Conservation (phyloP, 2,329 filamentous ascomycete genomes). For the Amphichorda felina region DNA sequence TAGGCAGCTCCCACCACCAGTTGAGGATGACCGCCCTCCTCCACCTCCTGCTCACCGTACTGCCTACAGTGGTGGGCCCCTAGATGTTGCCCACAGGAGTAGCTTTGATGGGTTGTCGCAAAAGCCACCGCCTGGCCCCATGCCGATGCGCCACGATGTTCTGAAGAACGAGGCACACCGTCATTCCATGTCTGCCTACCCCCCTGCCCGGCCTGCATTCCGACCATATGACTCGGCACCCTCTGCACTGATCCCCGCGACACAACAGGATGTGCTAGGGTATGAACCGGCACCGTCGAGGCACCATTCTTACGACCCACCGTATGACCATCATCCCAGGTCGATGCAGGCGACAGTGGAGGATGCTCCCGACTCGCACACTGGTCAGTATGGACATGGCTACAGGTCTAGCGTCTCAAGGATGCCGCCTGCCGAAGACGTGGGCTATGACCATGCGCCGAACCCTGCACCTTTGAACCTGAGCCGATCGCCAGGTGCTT, state of each 20-base stretch:
- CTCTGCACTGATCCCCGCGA: constrained; percentile 15
- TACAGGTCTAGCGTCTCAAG: constrained; percentile 9
- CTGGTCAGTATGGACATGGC: constrained; percentile 12
- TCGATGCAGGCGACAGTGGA: constrained; percentile 53
- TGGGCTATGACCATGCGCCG: constrained; percentile 22
- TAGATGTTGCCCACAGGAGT: constrained; percentile 27
- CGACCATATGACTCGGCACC: constrained; percentile 37
- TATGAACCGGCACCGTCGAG: constrained; percentile 26
- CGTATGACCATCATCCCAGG: constrained; percentile 31
- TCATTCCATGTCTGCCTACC: constrained; percentile 35
- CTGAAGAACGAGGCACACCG: constrained; percentile 45
- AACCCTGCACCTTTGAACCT: constrained; percentile 34
- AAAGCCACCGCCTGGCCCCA: constrained; percentile 30
- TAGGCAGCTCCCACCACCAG: constrained; percentile 17
- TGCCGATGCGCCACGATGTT: constrained; percentile 48
- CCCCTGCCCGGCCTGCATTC: constrained; percentile 34
- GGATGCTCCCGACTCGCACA: constrained; percentile 45
- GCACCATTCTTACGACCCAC: constrained; percentile 38
- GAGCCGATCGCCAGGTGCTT: constrained; percentile 15
- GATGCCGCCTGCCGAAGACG: constrained; percentile 18
- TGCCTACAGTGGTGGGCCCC: constrained; percentile 30
- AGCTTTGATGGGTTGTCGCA: constrained; percentile 27
- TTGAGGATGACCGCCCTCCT: constrained; percentile 36
- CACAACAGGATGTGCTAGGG: constrained; percentile 13
- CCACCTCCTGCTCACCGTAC: constrained; percentile 44